Evolutionary conservation across 306 rosid genomes (phyloP), one percentile per base, ranked within the genome.

Genomic region (Trifolium repens): DNA sequence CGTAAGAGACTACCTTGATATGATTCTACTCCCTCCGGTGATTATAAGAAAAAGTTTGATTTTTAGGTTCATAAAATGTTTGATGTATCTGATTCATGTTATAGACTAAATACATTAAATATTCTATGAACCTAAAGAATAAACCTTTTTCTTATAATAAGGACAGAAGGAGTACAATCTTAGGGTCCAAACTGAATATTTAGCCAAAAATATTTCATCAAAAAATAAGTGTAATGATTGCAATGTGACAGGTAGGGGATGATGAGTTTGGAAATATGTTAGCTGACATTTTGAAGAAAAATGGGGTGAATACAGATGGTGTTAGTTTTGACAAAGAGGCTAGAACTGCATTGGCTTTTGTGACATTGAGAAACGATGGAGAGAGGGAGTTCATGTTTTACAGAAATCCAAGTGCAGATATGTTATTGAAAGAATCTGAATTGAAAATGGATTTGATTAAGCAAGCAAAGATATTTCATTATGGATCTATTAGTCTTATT

Each of bases 361-460:
- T 89, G 77, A 87, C 94, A 10, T 40, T 89, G 71, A 87, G 75
- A 69, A 82, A 73, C 19, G 81, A 85, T 64, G 94, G 94, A 54
- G 94, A 89, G 84, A 89, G 94, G 71, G 94, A 89, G 77, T 89
- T 89, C 85, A 87, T 89, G 91, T 87, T 89, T 57, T 89, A 89
- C 17, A 84, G 94, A 32, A 89, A 89, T 14, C 94, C 94, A 1
- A 89, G 94, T 80, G 91, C 94, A 13, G 91, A 89, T 74, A 89
- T 89, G 94, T 69, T 89, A 47, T 79, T 89, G 15, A 73, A 39
- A 62, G 89, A 87, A 8, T 77, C 94, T 26, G 94, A 89, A 63
- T 68, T 89, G 53, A 85, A 89, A 1, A 61, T 73, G 70, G 79
- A 53, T 73, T 59, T 87, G 80, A 85, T 89, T 16, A 84, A 87